These are phyloP conservation scores for Fragilaria radians DNA, from an alignment of 108 stramenopile genomes.

Conservation along the genomic window DNA sequence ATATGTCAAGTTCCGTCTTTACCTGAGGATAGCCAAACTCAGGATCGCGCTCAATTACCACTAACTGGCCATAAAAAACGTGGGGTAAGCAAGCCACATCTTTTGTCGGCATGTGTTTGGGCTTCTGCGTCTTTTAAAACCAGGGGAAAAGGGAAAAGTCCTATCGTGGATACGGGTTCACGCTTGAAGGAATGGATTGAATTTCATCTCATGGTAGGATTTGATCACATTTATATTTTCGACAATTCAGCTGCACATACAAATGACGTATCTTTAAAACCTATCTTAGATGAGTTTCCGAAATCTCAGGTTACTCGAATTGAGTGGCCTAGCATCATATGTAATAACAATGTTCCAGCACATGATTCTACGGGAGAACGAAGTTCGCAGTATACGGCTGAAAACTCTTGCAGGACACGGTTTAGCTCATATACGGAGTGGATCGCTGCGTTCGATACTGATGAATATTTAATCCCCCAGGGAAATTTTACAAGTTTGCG, in stretches of 20 bases:
- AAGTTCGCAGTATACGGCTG: slow-evolving; percentile 82
- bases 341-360: slow-evolving; percentile 51
- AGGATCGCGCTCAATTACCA: background rate
- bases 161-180: slow-evolving; percentile 70
- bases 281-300: slow-evolving; percentile 62
- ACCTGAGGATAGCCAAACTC: too few species aligned
- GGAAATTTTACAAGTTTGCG: slow-evolving; percentile 39
- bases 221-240: slow-evolving; percentile 82
- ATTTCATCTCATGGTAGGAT: slow-evolving; percentile 64
- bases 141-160: slow-evolving; percentile 51
- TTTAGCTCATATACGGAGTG: slow-evolving; percentile 79
- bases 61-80: slow-evolving; percentile 7
- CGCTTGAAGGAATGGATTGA: slow-evolving; percentile 79
- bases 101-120: slow-evolving; percentile 78
- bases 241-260: slow-evolving; percentile 79
- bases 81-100: slow-evolving; percentile 34
- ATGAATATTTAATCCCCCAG: slow-evolving; percentile 65
- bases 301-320: slow-evolving; percentile 64
- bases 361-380: slow-evolving; percentile 54
- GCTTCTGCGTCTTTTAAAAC: slow-evolving; percentile 69
- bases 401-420: slow-evolving; percentile 70
- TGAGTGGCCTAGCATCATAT: slow-evolving; percentile 75
- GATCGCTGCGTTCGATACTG: slow-evolving; percentile 81
- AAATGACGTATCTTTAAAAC: slow-evolving; percentile 54
- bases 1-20: slow-evolving; percentile 56